Evolutionary conservation across 1,284 basidiomycete species (phyloP), one percentile per base, ranked within the genome.

Genomic region (Pseudozyma tsukubaensis): DNA sequence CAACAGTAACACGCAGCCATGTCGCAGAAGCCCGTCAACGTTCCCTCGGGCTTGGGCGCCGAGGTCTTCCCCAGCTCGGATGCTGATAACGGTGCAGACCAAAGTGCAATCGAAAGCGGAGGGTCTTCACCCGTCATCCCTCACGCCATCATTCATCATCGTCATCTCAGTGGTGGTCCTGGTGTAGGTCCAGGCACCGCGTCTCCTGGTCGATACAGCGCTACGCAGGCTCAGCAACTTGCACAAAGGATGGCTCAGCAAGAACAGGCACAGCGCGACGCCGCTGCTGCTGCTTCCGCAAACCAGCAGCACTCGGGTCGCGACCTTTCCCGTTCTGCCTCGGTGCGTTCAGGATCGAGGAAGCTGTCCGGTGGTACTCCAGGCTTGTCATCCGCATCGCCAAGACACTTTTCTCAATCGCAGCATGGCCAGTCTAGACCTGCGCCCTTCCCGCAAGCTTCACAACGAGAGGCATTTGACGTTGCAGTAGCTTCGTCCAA

Each of bases 121-220:
- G 58, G 54, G 5, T 68, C 66, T 0, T 66, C 66, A 8, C 72
- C 72, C 32, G 60, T 59, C 55, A 58, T 62, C 51, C 72, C 72
- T 1, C 67, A 62, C 36, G 32, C 50, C 48, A 90, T 92, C 44
- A 89, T 91, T 80, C 91, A 91, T 79, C 85, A 86, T 53, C 89
- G 89, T 6, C 88, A 88, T 74, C 86, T 93, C 29, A 87, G 88
- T 55, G 72, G 72, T 14, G 72, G 72, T 18, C 72, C 72, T 12
- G 72, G 72, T 29, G 68, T 68, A 0, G 72, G 72, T 4, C 72
- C 72, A 13, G 72, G 72, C 43, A 75, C 72, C 35, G 72, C 72
- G 1, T 71, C 68, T 7, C 67, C 72, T 14, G 67, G 67, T 13
- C 19, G 72, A 12, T 74, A 74, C 59, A 70, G 62, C 45, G 66